phyloP scores from a whole-genome alignment of 129 eudicot genomes.

The Lactuca sativa region DNA sequence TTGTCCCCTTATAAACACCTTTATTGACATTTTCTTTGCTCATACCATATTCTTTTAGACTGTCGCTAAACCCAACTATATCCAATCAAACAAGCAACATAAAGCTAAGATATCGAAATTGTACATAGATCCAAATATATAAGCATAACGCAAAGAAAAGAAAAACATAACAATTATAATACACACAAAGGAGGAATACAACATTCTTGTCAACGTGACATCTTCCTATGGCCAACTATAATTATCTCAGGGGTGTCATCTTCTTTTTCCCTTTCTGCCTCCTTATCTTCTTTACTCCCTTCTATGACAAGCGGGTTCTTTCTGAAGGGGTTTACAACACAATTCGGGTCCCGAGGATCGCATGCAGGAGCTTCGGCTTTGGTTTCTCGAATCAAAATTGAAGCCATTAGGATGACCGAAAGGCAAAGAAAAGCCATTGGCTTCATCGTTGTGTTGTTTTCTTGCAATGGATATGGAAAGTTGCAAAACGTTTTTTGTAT shows the following conservation, averaged over 20 bases:
- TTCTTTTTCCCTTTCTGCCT: conserved; percentile 11
- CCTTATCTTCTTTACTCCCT: conserved; percentile 15
- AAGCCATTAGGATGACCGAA: conserved; percentile 19
- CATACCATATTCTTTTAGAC: too few relatives aligned
- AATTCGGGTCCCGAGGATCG: conserved; percentile 33
- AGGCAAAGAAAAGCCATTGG: conserved; percentile 28
- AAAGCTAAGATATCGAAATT: too few relatives aligned
- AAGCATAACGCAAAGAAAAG: too few relatives aligned
- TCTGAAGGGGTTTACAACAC: conserved; percentile 21
- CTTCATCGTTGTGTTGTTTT: conserved; percentile 5
- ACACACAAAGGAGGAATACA: too few relatives aligned
- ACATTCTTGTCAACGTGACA: background rate
- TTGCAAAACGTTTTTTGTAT: background rate
- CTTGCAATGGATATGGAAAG: background rate
- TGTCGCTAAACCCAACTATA: too few relatives aligned
- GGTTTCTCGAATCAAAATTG: conserved; percentile 21
- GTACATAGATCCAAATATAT: too few relatives aligned
- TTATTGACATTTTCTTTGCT: too few relatives aligned
- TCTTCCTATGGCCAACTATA: conserved; percentile 37
- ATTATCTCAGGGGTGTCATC: conserved; percentile 39
- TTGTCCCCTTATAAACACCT: too few relatives aligned
- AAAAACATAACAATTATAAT: too few relatives aligned
- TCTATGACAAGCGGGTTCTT: conserved; percentile 23
- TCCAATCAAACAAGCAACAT: too few relatives aligned
- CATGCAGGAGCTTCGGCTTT: conserved; percentile 16